A percentile compares a stretch with the other conserved stretches of the same genome.
phyloP scores from a whole-genome alignment of 352 stramenopile species.

The Pythium guiyangense region DNA sequence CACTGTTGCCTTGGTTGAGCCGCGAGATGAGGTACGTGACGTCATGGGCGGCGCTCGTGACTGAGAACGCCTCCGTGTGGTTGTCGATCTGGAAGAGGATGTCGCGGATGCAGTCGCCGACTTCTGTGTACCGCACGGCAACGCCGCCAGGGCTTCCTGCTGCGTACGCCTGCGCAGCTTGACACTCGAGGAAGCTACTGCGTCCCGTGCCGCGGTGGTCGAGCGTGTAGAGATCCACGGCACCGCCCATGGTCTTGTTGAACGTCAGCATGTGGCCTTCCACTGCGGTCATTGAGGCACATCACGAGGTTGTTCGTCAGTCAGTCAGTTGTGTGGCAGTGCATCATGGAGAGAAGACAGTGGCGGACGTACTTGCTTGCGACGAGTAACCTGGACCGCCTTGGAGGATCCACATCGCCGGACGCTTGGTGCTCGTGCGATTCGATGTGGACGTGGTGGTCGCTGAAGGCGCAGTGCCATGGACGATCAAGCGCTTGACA shows the following conservation, averaged over 20 bases:
- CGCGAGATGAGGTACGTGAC: slow-evolving; percentile 18
- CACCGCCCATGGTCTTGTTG: slow-evolving; percentile 8
- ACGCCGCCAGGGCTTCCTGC: slow-evolving; percentile 16
- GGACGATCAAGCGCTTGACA: slow-evolving; percentile 17
- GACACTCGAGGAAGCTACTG: slow-evolving; percentile 33
- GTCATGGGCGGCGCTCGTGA: slow-evolving; percentile 38
- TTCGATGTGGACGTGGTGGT: too few species aligned
- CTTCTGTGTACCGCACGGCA: slow-evolving; percentile 17
- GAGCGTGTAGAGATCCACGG: slow-evolving; percentile 40
- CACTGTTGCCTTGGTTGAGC: slow-evolving; percentile 7
- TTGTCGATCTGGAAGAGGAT: slow-evolving; percentile 30
- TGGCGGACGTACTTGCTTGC: slow-evolving; percentile 14
- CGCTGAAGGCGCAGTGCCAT: background rate
- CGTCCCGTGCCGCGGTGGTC: slow-evolving; percentile 50
- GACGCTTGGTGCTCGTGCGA: background rate
- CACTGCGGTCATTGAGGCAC: slow-evolving; percentile 11
- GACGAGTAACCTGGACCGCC: slow-evolving; percentile 24
- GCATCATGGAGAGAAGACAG: too few species aligned
- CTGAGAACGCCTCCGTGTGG: slow-evolving; percentile 31
- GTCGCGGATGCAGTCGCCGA: slow-evolving; percentile 27
- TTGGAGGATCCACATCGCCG: slow-evolving; percentile 24
- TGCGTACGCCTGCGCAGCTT: slow-evolving; percentile 27
- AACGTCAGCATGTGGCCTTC: slow-evolving; percentile 20
- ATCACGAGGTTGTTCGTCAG: background rate
- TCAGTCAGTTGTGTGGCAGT: too few species aligned